phyloP scores from a whole-genome alignment of 2,329 filamentous ascomycete genomes.

The Talaromyces sp. region DNA sequence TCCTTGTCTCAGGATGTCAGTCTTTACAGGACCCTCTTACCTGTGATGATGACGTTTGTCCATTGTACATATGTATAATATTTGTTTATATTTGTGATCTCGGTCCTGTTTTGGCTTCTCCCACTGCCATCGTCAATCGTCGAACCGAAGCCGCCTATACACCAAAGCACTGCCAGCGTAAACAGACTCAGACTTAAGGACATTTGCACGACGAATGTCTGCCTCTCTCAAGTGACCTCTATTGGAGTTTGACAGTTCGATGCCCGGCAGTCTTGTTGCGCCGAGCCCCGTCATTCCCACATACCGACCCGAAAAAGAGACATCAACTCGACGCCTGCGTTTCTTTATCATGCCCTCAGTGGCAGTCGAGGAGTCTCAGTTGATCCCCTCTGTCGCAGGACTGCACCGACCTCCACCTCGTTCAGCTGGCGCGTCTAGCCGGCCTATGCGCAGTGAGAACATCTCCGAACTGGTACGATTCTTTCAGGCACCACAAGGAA shows the following conservation, averaged over 20 bases:
- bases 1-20: neutral
- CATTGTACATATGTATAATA: neutral
- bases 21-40: neutral
- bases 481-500: conserved; percentile 25
- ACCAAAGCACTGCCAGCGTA: too few species aligned
- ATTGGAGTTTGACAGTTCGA: neutral
- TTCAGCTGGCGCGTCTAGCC: conserved; percentile 26
- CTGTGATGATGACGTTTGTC: neutral
- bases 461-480: conserved; percentile 31
- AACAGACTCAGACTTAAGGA: neutral
- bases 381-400: neutral
- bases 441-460: conserved; percentile 25
- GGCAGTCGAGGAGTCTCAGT: conserved; percentile 3
- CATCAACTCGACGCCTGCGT: neutral
- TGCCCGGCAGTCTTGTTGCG: conserved; percentile 23
- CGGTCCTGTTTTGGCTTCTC: neutral
- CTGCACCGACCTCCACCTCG: conserved; percentile 19
- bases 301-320: conserved; percentile 13
- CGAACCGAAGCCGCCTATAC: too few species aligned
- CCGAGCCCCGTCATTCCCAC: conserved; percentile 31
- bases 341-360: conserved; percentile 7
- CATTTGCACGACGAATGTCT: neutral
- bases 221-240: neutral
- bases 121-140: neutral
- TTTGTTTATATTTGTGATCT: neutral